Percentiles rank a stretch among this genome's conserved stretches.
Conservation (phyloP, 768 basidiomycete genomes). For the Trametes elegans region DNA sequence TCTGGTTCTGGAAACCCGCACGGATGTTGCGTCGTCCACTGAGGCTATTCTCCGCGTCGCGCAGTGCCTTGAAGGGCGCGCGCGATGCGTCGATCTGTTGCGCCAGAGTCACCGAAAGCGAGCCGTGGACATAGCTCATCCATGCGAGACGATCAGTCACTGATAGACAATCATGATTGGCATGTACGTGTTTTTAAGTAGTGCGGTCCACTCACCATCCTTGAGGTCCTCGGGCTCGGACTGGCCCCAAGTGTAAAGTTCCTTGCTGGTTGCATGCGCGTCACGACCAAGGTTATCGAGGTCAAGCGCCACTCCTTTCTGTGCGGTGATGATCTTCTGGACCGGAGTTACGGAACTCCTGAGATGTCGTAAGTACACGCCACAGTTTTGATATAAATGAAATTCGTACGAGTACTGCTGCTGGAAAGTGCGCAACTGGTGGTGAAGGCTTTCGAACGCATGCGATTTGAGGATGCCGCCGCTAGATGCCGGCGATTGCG, state of each 20-base stretch:
- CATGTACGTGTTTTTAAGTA: neutral
- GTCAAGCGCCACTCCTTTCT: conserved; percentile 78
- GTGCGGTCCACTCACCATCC: conserved; percentile 50
- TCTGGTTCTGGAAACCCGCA: conserved; percentile 54
- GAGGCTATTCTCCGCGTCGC: conserved; percentile 65
- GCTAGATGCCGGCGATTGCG: conserved; percentile 4
- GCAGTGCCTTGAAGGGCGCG: conserved; percentile 63
- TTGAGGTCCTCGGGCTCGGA: conserved; percentile 66
- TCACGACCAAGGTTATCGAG: conserved; percentile 66
- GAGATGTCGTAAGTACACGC: neutral
- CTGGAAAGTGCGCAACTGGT: conserved; percentile 70
- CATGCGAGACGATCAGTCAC: conserved; percentile 83
- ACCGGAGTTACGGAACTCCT: conserved; percentile 57
- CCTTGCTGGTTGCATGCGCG: conserved; percentile 73
- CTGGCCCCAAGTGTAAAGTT: conserved; percentile 85
- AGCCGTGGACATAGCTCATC: conserved; percentile 74
- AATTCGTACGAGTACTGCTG: conserved; percentile 69
- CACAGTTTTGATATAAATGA: neutral
- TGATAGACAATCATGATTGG: conserved; percentile 28
- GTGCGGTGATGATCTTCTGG: conserved; percentile 76
- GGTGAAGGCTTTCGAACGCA: conserved; percentile 55
- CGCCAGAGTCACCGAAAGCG: conserved; percentile 60
- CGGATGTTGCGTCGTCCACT: conserved; percentile 63
- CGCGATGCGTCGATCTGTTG: conserved; percentile 63
- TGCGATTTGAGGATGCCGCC: conserved; percentile 33